Evolutionary conservation across 2,329 filamentous ascomycete genomes (phyloP), one percentile per base, ranked within the genome.

Genomic region (Grosmannia clavigera): DNA sequence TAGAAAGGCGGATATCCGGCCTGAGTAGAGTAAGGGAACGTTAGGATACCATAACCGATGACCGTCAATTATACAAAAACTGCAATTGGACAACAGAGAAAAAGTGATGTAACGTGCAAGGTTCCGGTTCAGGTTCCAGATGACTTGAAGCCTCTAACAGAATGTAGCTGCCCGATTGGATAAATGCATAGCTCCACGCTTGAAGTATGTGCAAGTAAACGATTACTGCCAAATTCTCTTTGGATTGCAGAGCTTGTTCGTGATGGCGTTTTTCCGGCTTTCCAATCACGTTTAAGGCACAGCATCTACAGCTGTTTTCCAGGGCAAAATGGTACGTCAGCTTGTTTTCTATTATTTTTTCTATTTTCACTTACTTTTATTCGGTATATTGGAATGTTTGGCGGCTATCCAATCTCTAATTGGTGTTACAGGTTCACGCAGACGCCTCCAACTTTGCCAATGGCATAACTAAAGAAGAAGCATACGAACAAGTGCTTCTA

Each of bases 371-470:
- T 19, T 46, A n/a, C 2, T 46, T 19, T n/a, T 6, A 9, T n/a
- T n/a, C 43, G 19, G 16, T 12, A 46, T 3, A n/a, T 46, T 7
- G 6, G 7, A 46, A 46, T n/a, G 3, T 16, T 29, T 11, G 27
- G 19, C 31, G 3, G 22, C 12, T 46, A 29, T n/a, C 22, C 31
- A 52, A 51, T 11, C 3, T 40, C 16, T n/a, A 5, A 22, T 46
- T 5, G 3, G 6, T 46, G 43, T 9, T 12, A n/a, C 60, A 84
- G 86, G 86, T 89, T 61, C 89, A 92, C 74, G 88, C 89, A 58
- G 88, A 92, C 69, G 83, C 88, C 3, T 88, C 87, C 58, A 89
- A 83, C 67, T 92, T 92, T 72, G 78, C 76, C 56, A 68, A 78
- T 16, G 83, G 82, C 64, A 72, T 90, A 62, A 82, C 78, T 58